Base-by-base conservation (phyloP, 2,329 filamentous ascomycete species). In the Neurospora crassa region DNA sequence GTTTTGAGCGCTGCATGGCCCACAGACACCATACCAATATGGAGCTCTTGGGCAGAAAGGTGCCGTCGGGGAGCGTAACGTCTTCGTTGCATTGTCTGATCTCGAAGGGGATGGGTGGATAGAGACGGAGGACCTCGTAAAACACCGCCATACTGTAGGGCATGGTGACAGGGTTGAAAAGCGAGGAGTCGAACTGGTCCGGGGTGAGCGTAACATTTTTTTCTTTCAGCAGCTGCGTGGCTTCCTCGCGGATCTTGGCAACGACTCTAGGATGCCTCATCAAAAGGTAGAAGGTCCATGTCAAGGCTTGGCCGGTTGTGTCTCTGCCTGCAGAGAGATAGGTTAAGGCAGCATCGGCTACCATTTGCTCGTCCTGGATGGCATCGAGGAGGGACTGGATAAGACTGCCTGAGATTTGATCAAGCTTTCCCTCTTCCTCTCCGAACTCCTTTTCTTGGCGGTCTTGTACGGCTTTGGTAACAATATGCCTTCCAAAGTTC, bases 291-390 rank as follows among this genome's bases (percentile, higher is more conserved):
- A 90, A 83, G 0, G 85, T 84, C 89, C 89, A 91, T 0, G 89
- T 90, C 12, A 91, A 79, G 1, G 86, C 87, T 75, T 91, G 89
- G 0, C 88, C 89, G 7, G 88, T 89, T 0, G 89, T 91, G 76
- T 91, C 89, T 71, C 88, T 82, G 18, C 88, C 87, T 0, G 89
- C 89, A 0, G 88, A 90, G 11, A 91, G 85, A 75, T 89, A 91
- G 74, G 90, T 91, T 14, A 91, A 80, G 0, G 89, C 89, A 2
- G 89, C 86, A 77, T 91, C 89, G 10, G 88, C 87, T 7, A 90
- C 88, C 29, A 87, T 80, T n/a, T 83, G 77, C 40, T 85, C 82
- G 71, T 89, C 83, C 0, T 81, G 81, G 42, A 91, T 85, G 1
- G 84, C 80, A 68, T 89, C 85, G 0, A 91, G 81, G 0, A 91